These are phyloP conservation scores for Mallotus repandus DNA, from an alignment of 441 rosid genomes.

Conservation along the genomic window DNA sequence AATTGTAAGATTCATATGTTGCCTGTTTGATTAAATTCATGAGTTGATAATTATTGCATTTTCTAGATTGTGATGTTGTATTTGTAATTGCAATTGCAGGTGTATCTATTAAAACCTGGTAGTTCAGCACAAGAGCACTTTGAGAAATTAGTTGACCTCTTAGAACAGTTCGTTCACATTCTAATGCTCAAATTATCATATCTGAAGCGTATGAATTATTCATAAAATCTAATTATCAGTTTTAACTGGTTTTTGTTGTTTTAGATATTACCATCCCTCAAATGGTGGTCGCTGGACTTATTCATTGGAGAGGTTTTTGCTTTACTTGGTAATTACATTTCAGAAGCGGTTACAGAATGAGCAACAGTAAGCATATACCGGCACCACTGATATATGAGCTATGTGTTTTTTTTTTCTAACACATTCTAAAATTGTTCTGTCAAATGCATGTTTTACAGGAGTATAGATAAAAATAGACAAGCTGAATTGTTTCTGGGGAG, in stretches of 20 bases:
- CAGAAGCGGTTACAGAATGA: conserved; percentile 92
- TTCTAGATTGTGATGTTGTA: conserved; percentile 29
- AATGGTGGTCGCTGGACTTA: conserved; percentile 99
- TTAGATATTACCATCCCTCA: conserved; percentile 98
- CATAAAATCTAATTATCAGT: conserved; percentile 24
- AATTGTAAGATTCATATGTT: conserved; percentile 59
- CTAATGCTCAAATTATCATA: conserved; percentile 25
- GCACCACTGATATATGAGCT: conserved; percentile 19
- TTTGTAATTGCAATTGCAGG: conserved; percentile 52
- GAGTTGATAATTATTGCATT: conserved; percentile 27
- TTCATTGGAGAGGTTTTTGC: conserved; percentile 88
- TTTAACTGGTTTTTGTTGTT: conserved; percentile 25
- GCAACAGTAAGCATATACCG: conserved; percentile 68
- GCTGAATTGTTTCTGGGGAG: conserved; percentile 57
- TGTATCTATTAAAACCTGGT: conserved; percentile 81
- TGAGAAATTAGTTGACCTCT: conserved; percentile 92
- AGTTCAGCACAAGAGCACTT: conserved; percentile 73
- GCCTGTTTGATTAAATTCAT: conserved; percentile 22
- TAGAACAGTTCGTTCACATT: conserved; percentile 90
- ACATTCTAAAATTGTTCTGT: conserved; percentile 30
- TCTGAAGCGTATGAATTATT: conserved; percentile 25
- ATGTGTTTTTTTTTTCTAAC: conserved; percentile 18
- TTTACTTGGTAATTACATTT: conserved; percentile 75
- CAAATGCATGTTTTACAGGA: conserved; percentile 47
- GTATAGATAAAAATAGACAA: conserved; percentile 35